Conservation (phyloP, 305 asterid genomes). For the Lippia alba region DNA sequence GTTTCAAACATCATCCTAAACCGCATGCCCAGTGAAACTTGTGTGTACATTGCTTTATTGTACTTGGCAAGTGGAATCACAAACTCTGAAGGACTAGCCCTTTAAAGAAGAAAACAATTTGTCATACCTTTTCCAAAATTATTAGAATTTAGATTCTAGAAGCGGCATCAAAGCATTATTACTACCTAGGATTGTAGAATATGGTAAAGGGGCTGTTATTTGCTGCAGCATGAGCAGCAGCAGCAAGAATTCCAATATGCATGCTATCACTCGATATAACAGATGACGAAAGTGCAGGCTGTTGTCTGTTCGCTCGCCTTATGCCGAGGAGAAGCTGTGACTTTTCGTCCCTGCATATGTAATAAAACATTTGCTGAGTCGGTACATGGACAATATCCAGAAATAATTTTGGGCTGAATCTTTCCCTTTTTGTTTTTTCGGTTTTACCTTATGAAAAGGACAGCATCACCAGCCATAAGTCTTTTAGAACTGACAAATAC, state of each 20-base stretch:
- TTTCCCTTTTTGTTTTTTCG: background rate
- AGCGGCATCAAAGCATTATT: background rate
- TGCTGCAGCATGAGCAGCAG: constrained; percentile 99
- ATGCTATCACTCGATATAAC: constrained; percentile 97
- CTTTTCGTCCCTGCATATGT: constrained; percentile 76
- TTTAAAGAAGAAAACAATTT: constrained; percentile 35
- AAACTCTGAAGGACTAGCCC: constrained; percentile 96
- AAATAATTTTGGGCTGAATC: constrained; percentile 3
- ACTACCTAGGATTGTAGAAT: constrained; percentile 92
- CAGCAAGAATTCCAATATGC: constrained; percentile 98
- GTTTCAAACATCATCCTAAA: constrained; percentile 98
- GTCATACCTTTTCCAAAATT: background rate
- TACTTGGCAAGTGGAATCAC: constrained; percentile 96
- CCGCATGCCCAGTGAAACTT: constrained; percentile 85
- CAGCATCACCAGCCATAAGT: constrained; percentile 90
- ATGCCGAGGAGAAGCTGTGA: constrained; percentile 86
- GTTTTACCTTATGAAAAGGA: constrained; percentile 81
- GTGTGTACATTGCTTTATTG: constrained; percentile 88
- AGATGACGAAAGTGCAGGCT: constrained; percentile 88
- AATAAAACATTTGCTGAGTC: constrained; percentile 25
- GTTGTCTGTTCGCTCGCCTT: constrained; percentile 84
- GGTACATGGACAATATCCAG: constrained; percentile 23
- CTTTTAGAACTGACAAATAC: constrained; percentile 92
- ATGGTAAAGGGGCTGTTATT: constrained; percentile 90
- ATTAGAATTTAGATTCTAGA: background rate